Evolutionary conservation across 208 protist species (phyloP), one percentile per base, ranked within the genome.

Genomic region (Trypanosoma boissoni): DNA sequence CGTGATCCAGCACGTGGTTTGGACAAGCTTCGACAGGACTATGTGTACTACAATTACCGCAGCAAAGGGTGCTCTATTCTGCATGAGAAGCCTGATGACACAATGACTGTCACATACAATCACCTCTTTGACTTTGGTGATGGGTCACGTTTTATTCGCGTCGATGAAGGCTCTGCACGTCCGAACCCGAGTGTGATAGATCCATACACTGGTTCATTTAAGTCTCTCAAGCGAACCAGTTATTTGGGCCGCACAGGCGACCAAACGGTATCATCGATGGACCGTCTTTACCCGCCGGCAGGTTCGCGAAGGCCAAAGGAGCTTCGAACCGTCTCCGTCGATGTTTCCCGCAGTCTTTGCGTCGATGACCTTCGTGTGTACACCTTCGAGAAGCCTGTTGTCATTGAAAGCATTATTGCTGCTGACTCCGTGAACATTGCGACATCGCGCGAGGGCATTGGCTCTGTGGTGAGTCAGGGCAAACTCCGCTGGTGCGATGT

Each of bases 41-140:
- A 83, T 64, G 67, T 89, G 32, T 94, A 91, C 59, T 94, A 91
- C 71, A 91, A 94, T 57, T 79, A 90, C 71, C 74, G 70, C 37
- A 91, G 87, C 68, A 94, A 94, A 50, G 87, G 80, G 20, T 88
- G 67, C 70, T 91, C 72, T 65, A 71, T 94, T n/a, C 87, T 83
- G 10, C 74, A 79, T 32, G 77, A 89, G 46, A 71, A 68, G 20
- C 58, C 61, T 18, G 56, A 72, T 1, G 68, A 79, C 61, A 75
- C 71, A 1, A 27, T 71, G 14, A 77, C 80, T 44, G 65, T 94
- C 28, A 75, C 83, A 32, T 94, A 94, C 70, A 91, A 94, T 46
- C 83, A 94, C 49, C 69, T 91, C 64, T 94, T 81, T 72, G 76
- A 80, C 58, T 94, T 83, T 73, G 76, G 69, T 29, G 80, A 88